Conservation (phyloP, 2,329 filamentous ascomycete species). For the Penicillium sp. region DNA sequence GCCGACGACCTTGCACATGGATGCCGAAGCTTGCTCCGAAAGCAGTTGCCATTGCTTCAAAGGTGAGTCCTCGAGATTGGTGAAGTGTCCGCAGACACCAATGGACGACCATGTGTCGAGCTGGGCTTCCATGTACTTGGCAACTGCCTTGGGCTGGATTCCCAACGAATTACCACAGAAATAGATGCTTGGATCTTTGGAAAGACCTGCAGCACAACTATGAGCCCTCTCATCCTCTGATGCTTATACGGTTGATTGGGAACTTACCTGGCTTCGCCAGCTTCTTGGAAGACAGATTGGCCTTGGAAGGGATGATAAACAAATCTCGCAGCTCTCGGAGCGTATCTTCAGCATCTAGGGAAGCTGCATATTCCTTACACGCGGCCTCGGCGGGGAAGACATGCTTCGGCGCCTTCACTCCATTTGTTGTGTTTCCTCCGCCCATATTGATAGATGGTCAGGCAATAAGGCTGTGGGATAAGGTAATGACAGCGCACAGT, state of each 20-base stretch:
- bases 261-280: constrained; percentile 45
- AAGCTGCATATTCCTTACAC: constrained; percentile 40
- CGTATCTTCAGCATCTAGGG: constrained; percentile 62
- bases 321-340: constrained; percentile 64
- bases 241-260: no score
- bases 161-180: constrained; percentile 89
- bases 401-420: constrained; percentile 24
- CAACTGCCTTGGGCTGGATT: constrained; percentile 71
- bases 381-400: constrained; percentile 33
- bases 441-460: constrained; percentile 9
- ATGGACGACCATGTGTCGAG: constrained; percentile 81
- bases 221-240: not conserved
- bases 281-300: constrained; percentile 66
- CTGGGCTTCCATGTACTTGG: constrained; percentile 67
- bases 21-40: constrained; percentile 69
- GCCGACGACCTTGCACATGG: constrained; percentile 73
- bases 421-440: constrained; percentile 7
- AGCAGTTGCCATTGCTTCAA: constrained; percentile 74
- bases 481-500: not conserved
- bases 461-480: not conserved
- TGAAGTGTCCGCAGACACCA: constrained; percentile 82
- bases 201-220: constrained; percentile 29
- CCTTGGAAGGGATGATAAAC: constrained; percentile 76
- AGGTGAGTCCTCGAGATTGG: constrained; percentile 64
- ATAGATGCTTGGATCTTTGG: constrained; percentile 59